Evolutionary conservation across 179 eudicot genomes (phyloP), one percentile per base, ranked within the genome.

Genomic region (Heliamphora pulchella): DNA sequence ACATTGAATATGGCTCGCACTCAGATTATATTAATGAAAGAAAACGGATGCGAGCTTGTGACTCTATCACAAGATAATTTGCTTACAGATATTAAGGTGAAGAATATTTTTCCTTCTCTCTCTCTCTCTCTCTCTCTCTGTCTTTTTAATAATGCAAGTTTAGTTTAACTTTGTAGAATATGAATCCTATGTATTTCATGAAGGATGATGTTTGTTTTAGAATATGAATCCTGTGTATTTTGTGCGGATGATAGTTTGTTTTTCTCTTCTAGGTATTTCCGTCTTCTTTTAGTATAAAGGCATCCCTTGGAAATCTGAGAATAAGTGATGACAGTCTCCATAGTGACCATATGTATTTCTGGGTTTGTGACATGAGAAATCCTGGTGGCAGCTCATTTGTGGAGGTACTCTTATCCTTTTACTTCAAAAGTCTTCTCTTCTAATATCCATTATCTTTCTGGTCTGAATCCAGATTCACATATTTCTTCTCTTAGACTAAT

Each of bases 381-480:
- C 97, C 97, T 62, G 99, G 98, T 79, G 98, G 99, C 83, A 96
- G 92, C 85, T 96, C 99, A 78, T 96, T 96, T 87, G 98, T 96
- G 68, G 96, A 96, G 99, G 99, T 96, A 89, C 77, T 77, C 64
- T 2, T 48, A 68, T 57, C n/a, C 58, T 47, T 77, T 47, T 53
- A 8, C 14, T 43, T 63, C 22, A 10, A 5, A 22, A 41, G 43
- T 31, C n/a, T 43, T 1, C 53, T 68, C 62, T 71, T 44, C 3
- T 43, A 31, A 3, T 48, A 39, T 66, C 7, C 5, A 10, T 65
- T 53, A 8, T 77, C 48, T 65, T 14, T 78, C 50, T 10, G 14
- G 18, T 39, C 0, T 48, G 58, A 47, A 64, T 64, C 47, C 22
- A 41, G 10, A 15, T 20, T 22, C 4, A 15, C 20, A 31, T 10